phyloP scores from a whole-genome alignment of 2,329 filamentous ascomycete species.

The Cordyceps pruinosa region DNA sequence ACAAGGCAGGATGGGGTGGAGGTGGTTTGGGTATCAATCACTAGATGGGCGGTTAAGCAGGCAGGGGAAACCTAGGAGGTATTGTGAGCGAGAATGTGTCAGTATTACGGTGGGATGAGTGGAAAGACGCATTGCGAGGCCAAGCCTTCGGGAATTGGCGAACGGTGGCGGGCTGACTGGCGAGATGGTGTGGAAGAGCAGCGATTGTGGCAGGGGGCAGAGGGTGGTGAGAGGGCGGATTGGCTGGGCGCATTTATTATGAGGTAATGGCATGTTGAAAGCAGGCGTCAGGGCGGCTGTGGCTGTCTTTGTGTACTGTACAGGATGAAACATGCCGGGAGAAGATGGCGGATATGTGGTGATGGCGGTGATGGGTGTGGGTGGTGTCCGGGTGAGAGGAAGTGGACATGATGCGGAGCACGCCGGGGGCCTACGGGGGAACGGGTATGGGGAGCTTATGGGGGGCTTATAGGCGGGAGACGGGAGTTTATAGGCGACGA shows the following conservation, averaged over 20 bases:
- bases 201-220: too few species aligned
- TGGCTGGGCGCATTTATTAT: too few species aligned
- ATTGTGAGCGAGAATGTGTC: background rate
- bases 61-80: background rate
- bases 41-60: background rate
- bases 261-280: too few species aligned
- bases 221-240: too few species aligned
- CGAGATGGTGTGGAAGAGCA: background rate
- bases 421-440: slow-evolving; percentile 8
- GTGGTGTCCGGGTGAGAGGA: slow-evolving; percentile 11
- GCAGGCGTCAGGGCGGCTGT: too few species aligned
- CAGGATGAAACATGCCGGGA: background rate
- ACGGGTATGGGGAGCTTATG: background rate
- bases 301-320: background rate
- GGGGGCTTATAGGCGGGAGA: too few species aligned
- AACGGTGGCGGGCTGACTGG: background rate
- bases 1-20: background rate
- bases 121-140: background rate
- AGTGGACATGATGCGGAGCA: slow-evolving; percentile 10
- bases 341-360: background rate
- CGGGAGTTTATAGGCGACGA: too few species aligned
- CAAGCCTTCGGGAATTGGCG: background rate
- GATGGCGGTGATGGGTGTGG: background rate
- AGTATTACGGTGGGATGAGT: background rate
- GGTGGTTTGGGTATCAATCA: background rate